These are phyloP conservation scores for Micractinium conductrix DNA, from an alignment of 139 green algal species.

Conservation along the genomic window DNA sequence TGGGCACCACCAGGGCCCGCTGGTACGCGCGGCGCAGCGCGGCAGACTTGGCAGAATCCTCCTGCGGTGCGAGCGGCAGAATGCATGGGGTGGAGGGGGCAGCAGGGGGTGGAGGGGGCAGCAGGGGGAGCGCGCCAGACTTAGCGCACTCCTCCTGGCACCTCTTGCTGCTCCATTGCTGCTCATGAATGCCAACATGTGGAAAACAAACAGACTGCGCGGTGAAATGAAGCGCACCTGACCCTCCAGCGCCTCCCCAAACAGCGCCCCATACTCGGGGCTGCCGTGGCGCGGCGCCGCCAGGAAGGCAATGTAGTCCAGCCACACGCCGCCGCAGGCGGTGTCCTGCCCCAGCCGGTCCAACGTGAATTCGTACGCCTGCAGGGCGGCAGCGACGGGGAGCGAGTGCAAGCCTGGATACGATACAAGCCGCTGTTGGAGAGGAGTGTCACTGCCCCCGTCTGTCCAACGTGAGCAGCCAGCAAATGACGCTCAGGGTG, in stretches of 20 bases:
- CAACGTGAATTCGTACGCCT: slow-evolving; percentile 87
- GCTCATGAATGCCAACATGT: no score
- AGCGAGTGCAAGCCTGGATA: no score
- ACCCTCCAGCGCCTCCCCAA: slow-evolving; percentile 55
- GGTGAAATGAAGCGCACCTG: no score
- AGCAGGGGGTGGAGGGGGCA: background rate
- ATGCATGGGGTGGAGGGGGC: background rate
- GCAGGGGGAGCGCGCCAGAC: no score
- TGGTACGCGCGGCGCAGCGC: slow-evolving; percentile 76
- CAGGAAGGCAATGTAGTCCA: slow-evolving; percentile 86
- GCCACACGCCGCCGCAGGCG: slow-evolving; percentile 76
- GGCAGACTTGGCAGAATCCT: slow-evolving; percentile 62
- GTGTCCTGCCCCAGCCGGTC: slow-evolving; percentile 83
- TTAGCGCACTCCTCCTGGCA: background rate
- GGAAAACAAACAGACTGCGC: no score
- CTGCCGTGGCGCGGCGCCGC: slow-evolving; percentile 58
- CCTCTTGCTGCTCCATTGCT: no score
- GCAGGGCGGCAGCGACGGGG: background rate
- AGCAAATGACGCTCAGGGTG: no score
- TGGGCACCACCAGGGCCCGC: slow-evolving; percentile 81
- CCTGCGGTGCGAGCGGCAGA: slow-evolving; percentile 18
- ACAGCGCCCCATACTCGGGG: slow-evolving; percentile 72
- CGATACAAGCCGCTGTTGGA: no score
- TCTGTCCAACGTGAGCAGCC: no score
- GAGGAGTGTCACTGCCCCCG: no score